Evolutionary conservation across 352 stramenopile genomes (phyloP).

Genomic region (Plasmopara viticola): DNA sequence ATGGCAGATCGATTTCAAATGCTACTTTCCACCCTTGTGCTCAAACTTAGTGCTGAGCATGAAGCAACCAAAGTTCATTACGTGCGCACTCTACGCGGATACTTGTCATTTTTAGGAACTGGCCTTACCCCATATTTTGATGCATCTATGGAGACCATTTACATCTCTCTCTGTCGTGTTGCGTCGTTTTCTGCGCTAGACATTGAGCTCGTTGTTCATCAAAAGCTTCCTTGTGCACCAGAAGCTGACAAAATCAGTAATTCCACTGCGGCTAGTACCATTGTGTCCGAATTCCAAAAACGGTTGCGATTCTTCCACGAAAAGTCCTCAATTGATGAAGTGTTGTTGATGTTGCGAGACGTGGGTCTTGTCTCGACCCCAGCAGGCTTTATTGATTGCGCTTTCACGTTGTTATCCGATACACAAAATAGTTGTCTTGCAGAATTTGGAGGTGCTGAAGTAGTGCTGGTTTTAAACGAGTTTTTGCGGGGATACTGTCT

Average conservation of each 20-base stretch:
- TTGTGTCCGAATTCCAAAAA: slow-evolving; percentile 76
- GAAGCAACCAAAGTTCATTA: slow-evolving; percentile 49
- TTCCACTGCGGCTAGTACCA: slow-evolving; percentile 9
- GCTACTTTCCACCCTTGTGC: slow-evolving; percentile 58
- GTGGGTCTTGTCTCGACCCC: slow-evolving; percentile 43
- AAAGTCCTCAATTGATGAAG: slow-evolving; percentile 45
- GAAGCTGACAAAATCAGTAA: slow-evolving; percentile 3
- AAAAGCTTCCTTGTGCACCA: slow-evolving; percentile 19
- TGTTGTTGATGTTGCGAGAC: slow-evolving; percentile 38
- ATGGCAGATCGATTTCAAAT: slow-evolving; percentile 64
- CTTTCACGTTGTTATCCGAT: slow-evolving; percentile 38
- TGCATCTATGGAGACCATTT: slow-evolving; percentile 39
- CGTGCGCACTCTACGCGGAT: slow-evolving; percentile 66
- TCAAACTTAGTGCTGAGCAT: slow-evolving; percentile 55
- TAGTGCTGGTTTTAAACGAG: slow-evolving; percentile 64
- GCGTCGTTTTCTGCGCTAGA: slow-evolving; percentile 63
- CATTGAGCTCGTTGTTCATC: slow-evolving; percentile 64
- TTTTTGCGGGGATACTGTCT: slow-evolving; percentile 36
- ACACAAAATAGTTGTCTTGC: background rate
- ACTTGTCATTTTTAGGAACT: slow-evolving; percentile 43
- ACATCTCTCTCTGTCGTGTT: slow-evolving; percentile 39
- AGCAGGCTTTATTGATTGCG: slow-evolving; percentile 62
- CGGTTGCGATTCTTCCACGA: slow-evolving; percentile 67
- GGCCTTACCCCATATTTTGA: slow-evolving; percentile 45
- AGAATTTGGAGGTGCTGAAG: slow-evolving; percentile 20